Percentiles rank a stretch among this genome's conserved stretches.
Conservation (phyloP, 495 filamentous ascomycete genomes). For the Tetracladium setigerum region DNA sequence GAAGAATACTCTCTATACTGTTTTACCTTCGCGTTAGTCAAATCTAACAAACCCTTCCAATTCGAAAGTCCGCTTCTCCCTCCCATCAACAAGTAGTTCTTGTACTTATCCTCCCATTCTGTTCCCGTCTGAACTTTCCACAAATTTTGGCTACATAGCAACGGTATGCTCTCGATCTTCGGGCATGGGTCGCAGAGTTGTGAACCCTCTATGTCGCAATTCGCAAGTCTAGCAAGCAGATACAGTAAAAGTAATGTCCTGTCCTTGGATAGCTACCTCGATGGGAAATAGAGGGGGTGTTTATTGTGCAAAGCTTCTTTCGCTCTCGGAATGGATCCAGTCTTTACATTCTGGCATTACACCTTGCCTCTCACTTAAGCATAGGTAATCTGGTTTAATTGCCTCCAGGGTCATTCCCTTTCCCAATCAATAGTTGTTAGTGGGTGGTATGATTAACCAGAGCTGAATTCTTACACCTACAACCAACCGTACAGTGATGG, state of each 20-base stretch:
- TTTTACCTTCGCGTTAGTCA: background rate
- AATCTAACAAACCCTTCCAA: background rate
- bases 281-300: too few species aligned
- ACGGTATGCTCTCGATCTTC: background rate
- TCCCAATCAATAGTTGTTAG: too few species aligned
- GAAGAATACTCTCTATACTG: background rate
- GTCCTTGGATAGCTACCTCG: background rate
- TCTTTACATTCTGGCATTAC: slow-evolving; percentile 8
- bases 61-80: background rate
- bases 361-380: background rate
- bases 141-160: slow-evolving; percentile 3
- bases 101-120: slow-evolving; percentile 4
- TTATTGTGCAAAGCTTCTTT: slow-evolving; percentile 1
- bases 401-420: too few species aligned
- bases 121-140: slow-evolving; percentile 2
- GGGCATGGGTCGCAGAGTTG: background rate
- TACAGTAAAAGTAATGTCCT: slow-evolving; percentile 1
- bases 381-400: background rate
- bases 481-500: background rate
- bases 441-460: background rate
- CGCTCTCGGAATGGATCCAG: slow-evolving; percentile 6
- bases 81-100: background rate
- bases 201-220: background rate
- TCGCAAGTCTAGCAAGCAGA: slow-evolving; percentile 1
- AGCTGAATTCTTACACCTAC: slow-evolving; percentile 1